Evolutionary conservation across 1,284 basidiomycete species (phyloP), one percentile per base, ranked within the genome.

Genomic region (Bothia castanella): DNA sequence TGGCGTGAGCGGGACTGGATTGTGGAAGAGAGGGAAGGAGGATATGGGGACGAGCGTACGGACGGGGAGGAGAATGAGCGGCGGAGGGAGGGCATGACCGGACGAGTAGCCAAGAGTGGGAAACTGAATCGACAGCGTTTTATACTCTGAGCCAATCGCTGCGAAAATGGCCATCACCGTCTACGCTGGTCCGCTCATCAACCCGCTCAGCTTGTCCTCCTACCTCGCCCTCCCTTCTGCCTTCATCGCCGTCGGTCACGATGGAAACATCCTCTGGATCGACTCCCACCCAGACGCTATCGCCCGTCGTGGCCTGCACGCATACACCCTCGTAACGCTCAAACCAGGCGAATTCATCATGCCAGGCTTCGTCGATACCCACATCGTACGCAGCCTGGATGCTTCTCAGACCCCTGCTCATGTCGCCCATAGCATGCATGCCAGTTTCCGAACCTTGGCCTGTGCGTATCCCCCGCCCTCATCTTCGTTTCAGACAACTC

Each of bases 351-450:
- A 92, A 60, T 94, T 95, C 67, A 64, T 97, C 47, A 82, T 91
- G 61, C 93, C 94, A 4, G 93, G 93, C 14, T 85, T 95, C 63
- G 75, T 96, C 49, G 92, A 96, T 72, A 95, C 92, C 23, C 92
- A 96, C 68, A 91, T 85, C 25, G 88, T 90, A 61, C 67, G 81
- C 65, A 37, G 25, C 9, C 17, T 11, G 5, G 12, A 14, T 21
- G 3, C 16, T 13, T 40, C 27, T 12, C 16, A 16, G 21, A 1
- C 14, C 25, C 27, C 14, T 23, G n/a, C 45, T 52, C 49, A 51
- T n/a, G 27, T 29, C 7, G 39, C 29, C 21, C 39, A 16, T 42
- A 92, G 89, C 92, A 95, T 72, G 92, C 89, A 13, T 87, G 89
- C 14, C 92, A 94, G 66, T 79, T 89, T 56, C 89, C 92, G 19